These are phyloP conservation scores for Dichotomocladium elegans DNA, from an alignment of 371 early-diverging fungal genomes.

Conservation along the genomic window DNA sequence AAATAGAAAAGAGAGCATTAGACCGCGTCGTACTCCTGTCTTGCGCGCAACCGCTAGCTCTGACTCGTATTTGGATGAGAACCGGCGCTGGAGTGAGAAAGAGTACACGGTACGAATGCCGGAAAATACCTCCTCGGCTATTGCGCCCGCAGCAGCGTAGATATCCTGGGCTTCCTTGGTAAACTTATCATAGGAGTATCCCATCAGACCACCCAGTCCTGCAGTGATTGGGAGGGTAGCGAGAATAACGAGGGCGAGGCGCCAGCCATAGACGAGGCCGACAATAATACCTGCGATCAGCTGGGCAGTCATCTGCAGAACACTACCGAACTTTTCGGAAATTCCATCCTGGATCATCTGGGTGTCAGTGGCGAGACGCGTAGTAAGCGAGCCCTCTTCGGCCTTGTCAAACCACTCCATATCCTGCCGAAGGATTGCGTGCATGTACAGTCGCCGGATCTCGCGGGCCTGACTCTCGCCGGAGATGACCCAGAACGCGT, in stretches of 20 bases:
- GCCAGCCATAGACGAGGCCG: slow-evolving; percentile 71
- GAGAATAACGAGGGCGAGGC: slow-evolving; percentile 63
- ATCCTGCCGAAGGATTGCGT: slow-evolving; percentile 77
- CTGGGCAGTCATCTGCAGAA: not conserved
- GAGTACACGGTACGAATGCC: slow-evolving; percentile 77
- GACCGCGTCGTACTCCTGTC: slow-evolving; percentile 41
- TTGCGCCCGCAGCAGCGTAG: slow-evolving; percentile 73
- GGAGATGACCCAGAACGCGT: slow-evolving; percentile 26
- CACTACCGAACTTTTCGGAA: slow-evolving; percentile 64
- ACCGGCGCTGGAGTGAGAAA: slow-evolving; percentile 69
- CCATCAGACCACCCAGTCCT: not conserved
- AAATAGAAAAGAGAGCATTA: slow-evolving; percentile 35
- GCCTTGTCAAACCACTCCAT: slow-evolving; percentile 59
- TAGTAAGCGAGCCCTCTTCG: slow-evolving; percentile 59
- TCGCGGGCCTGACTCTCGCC: slow-evolving; percentile 37
- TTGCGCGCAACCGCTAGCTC: slow-evolving; percentile 41
- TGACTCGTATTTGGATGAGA: slow-evolving; percentile 48
- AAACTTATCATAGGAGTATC: slow-evolving; percentile 29
- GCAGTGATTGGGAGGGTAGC: slow-evolving; percentile 46
- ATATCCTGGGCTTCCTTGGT: slow-evolving; percentile 35
- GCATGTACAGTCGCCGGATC: slow-evolving; percentile 60
- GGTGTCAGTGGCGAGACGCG: slow-evolving; percentile 68
- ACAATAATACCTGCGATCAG: slow-evolving; percentile 53
- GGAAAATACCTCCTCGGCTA: slow-evolving; percentile 79
- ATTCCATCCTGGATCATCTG: slow-evolving; percentile 81